Percentiles rank a stretch among this genome's conserved stretches.
Conservation (phyloP, 139 green algal species). For the Chlamydomonas asymmetrica region DNA sequence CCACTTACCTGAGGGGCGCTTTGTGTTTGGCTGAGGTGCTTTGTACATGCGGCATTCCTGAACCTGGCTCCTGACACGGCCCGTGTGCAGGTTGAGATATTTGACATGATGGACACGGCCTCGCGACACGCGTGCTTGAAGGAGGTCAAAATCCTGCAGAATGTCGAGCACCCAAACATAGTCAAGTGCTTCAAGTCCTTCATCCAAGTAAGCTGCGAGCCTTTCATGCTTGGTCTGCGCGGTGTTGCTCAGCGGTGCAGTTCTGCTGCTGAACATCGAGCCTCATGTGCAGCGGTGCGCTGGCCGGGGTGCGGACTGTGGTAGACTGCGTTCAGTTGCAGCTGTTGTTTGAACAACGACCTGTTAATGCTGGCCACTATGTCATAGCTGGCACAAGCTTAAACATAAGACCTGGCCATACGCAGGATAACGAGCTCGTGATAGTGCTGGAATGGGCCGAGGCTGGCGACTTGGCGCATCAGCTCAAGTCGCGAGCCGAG, state of each 20-base stretch:
- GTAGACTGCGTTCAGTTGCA: too few relatives aligned
- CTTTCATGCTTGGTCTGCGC: too few relatives aligned
- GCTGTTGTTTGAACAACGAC: too few relatives aligned
- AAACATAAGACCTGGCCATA: too few relatives aligned
- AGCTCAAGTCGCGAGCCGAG: conserved; percentile 24
- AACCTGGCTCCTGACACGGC: background rate
- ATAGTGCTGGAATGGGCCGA: conserved; percentile 66
- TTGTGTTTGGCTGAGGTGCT: background rate
- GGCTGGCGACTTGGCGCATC: conserved; percentile 47
- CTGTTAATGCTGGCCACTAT: background rate
- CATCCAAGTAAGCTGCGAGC: conserved; percentile 31
- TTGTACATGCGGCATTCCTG: background rate
- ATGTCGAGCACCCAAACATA: conserved; percentile 54
- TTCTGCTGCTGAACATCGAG: too few relatives aligned
- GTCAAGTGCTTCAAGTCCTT: conserved; percentile 54
- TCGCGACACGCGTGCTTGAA: conserved; percentile 48
- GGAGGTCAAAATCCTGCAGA: conserved; percentile 59
- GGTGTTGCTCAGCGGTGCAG: too few relatives aligned
- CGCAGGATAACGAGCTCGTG: conserved; percentile 58
- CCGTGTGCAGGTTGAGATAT: conserved; percentile 50
- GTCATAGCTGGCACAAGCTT: too few relatives aligned
- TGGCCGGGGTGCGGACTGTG: too few relatives aligned
- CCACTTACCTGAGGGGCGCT: background rate
- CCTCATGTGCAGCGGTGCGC: too few relatives aligned
- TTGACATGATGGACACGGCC: conserved; percentile 62